A percentile compares a stretch with the other conserved stretches of the same genome.
phyloP scores from a whole-genome alignment of 176 grass and related monocot genomes.

The Oryza longistaminata region DNA sequence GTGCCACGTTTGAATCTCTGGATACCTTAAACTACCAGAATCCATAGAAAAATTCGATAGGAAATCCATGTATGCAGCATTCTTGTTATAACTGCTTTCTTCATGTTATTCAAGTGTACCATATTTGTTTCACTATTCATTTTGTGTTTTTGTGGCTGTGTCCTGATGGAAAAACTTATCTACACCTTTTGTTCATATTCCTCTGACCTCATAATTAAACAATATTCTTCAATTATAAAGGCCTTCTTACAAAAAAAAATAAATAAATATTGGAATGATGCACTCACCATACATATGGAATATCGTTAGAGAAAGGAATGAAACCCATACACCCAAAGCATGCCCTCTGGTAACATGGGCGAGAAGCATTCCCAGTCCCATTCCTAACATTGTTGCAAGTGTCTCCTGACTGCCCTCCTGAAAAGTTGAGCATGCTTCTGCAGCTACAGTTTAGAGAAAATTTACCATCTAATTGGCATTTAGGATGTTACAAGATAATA shows the following conservation, averaged over 20 bases:
- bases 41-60: background rate
- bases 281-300: constrained; percentile 96
- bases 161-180: background rate
- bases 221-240: background rate
- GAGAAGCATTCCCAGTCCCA: constrained; percentile 87
- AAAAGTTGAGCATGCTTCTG: constrained; percentile 37
- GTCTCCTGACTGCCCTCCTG: constrained; percentile 98
- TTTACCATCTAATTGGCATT: constrained; percentile 13
- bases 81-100: background rate
- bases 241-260: background rate
- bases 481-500: background rate
- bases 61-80: constrained; percentile 7
- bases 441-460: constrained; percentile 42
- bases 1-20: constrained; percentile 1
- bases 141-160: background rate
- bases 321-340: constrained; percentile 76
- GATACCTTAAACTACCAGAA: background rate
- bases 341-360: constrained; percentile 78
- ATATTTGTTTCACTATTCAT: background rate
- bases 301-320: constrained; percentile 84
- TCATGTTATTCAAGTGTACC: background rate
- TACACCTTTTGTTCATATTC: background rate
- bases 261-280: background rate
- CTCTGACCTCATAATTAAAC: background rate
- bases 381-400: constrained; percentile 89